These are phyloP conservation scores for Gautieria morchelliformis DNA, from an alignment of 768 basidiomycete genomes.

Conservation along the genomic window DNA sequence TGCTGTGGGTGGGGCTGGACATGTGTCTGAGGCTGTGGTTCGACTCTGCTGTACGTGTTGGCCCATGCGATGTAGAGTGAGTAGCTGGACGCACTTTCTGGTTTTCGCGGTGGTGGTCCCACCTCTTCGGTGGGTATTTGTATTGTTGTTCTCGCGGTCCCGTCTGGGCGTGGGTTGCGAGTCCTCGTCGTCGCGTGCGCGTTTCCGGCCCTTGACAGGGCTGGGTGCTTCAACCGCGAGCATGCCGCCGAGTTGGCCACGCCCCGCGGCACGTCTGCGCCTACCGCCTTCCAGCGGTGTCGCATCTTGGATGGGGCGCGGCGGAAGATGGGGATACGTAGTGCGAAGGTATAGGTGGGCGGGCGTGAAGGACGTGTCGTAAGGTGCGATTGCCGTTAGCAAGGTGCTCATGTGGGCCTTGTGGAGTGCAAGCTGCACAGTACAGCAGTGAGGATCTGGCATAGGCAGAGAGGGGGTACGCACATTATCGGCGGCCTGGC, in stretches of 20 bases:
- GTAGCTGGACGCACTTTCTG: not conserved
- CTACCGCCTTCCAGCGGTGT: slow-evolving; percentile 41
- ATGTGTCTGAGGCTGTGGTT: slow-evolving; percentile 3
- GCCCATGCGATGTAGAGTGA: not conserved
- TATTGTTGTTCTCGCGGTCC: not conserved
- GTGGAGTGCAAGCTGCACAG: not conserved
- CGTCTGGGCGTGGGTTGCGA: not conserved
- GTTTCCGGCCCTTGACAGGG: slow-evolving; percentile 6
- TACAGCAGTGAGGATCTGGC: no score
- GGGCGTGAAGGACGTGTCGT: slow-evolving; percentile 43
- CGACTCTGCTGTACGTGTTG: not conserved
- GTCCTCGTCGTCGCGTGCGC: slow-evolving; percentile 6
- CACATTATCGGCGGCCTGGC: slow-evolving; percentile 83
- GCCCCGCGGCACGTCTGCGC: slow-evolving; percentile 15
- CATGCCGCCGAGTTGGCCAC: slow-evolving; percentile 26
- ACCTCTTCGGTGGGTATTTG: not conserved
- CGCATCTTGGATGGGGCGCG: slow-evolving; percentile 56
- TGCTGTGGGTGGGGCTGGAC: slow-evolving; percentile 23
- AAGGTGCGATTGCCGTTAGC: slow-evolving; percentile 40
- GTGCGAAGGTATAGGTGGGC: slow-evolving; percentile 51
- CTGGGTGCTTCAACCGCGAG: slow-evolving; percentile 3
- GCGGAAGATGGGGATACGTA: slow-evolving; percentile 66
- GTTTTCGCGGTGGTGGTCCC: not conserved
- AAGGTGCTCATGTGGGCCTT: slow-evolving; percentile 30
- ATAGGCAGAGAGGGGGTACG: slow-evolving; percentile 38